Percentiles rank a stretch among this genome's conserved stretches.
These are phyloP conservation scores for Ormosia emarginata DNA, from an alignment of 306 rosid species.

Conservation along the genomic window DNA sequence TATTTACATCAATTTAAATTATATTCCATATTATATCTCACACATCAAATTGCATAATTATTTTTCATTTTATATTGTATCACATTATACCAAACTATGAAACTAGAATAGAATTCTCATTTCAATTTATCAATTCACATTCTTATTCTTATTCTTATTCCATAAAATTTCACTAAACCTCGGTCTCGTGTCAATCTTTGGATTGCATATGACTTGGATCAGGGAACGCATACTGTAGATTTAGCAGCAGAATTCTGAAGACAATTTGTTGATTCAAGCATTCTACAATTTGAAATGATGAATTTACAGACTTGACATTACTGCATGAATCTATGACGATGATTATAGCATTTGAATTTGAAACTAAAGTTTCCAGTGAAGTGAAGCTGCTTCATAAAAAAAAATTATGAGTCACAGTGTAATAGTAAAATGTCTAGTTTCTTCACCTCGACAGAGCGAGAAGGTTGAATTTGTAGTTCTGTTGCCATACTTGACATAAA, in stretches of 20 bases:
- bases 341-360: not conserved
- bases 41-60: too few relatives aligned
- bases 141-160: too few relatives aligned
- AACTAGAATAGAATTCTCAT: too few relatives aligned
- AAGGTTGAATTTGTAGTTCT: constrained; percentile 54
- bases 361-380: not conserved
- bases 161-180: too few relatives aligned
- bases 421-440: constrained; percentile 65
- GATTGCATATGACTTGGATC: too few relatives aligned
- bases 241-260: not conserved
- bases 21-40: too few relatives aligned
- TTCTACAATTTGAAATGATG: not conserved
- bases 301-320: not conserved
- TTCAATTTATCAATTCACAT: too few relatives aligned
- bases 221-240: not conserved
- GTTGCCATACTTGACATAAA: constrained; percentile 38
- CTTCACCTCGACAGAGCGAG: constrained; percentile 52
- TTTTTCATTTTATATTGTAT: too few relatives aligned
- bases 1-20: too few relatives aligned
- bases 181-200: too few relatives aligned
- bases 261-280: not conserved
- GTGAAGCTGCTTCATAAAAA: not conserved
- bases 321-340: not conserved
- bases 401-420: constrained; percentile 26
- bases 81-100: too few relatives aligned